Base-by-base conservation (phyloP, 768 basidiomycete genomes). In the Termitomyces sp. region DNA sequence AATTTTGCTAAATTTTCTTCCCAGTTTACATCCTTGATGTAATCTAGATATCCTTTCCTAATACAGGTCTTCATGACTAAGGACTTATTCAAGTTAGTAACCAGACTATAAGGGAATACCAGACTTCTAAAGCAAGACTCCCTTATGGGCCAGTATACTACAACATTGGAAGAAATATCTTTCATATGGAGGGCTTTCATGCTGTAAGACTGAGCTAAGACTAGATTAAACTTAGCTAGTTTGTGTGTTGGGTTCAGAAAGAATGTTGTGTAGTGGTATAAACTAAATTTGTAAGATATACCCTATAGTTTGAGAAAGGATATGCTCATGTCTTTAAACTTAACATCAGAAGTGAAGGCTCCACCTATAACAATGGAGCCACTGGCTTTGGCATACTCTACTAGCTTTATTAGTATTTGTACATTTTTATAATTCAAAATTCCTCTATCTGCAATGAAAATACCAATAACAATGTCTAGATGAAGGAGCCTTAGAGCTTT, bases 101-200 rank as follows among this genome's bases (percentile, higher is more conserved):
- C 57, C 10, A 50, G 62, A 7, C 48, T 42, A 0, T 69, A 58
- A 12, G 62, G 23, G 40, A 67, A 71, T 0, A 71, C 71, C 33
- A 60, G n/a, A 30, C 69, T 69, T 44, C 71, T 60, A 3, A 64
- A 50, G 31, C 57, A 57, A 10, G 68, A 71, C 21, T 59, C 60
- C 1, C 60, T 49, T 2, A 62, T 68, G 12, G 69, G 59, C 17
- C 37, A 45, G 56, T 79, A 78, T 0, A 78, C 54, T 15, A 68
- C 68, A 23, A 65, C 62, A 37, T 70, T 68, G 12, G 67, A 57
- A 8, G 59, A 50, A 41, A 73, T 67, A 43, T 67, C 63, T 53
- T 63, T 65, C 54, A 77, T 53, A 54, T 74, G 70, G 5, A 75
- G 60, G 0, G 74, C 69, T 61, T 78, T 78, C 75, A 78, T 77